Conservation (phyloP, 2,329 filamentous ascomycete species). For the Neobulgaria alba region DNA sequence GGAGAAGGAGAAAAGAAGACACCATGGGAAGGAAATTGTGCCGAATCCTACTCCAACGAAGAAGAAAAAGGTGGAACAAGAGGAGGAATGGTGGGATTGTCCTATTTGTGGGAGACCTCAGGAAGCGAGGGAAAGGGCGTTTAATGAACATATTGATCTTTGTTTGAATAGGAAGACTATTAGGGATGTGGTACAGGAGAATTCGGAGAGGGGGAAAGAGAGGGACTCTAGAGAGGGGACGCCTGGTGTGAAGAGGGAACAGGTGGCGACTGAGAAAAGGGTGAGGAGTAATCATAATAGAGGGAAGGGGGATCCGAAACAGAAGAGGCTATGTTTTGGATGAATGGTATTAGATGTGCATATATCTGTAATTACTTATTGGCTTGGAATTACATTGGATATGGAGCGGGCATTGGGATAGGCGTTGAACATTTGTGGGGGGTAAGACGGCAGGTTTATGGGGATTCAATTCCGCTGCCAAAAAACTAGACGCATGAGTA, state of each 20-base stretch:
- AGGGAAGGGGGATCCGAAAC: conserved; percentile 13
- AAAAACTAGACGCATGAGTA: too few species aligned
- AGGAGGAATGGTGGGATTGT: conserved; percentile 64
- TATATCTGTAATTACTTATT: conserved; percentile 1
- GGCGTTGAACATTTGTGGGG: too few species aligned
- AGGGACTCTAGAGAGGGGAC: too few species aligned
- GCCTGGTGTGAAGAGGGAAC: conserved; percentile 10
- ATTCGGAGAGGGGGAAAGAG: conserved; percentile 6
- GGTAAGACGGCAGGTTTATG: too few species aligned
- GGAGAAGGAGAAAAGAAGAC: conserved; percentile 27
- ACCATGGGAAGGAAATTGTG: conserved; percentile 44
- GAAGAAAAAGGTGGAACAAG: conserved; percentile 24
- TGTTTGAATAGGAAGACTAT: conserved; percentile 85
- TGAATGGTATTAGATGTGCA: conserved; percentile 5
- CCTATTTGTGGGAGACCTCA: conserved; percentile 80
- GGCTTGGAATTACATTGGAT: too few species aligned
- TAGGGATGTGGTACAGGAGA: conserved; percentile 64
- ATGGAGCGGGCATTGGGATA: too few species aligned
- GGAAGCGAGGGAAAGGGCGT: conserved; percentile 60
- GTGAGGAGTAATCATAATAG: conserved; percentile 7
- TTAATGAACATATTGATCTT: conserved; percentile 89
- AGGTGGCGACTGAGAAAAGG: conserved; percentile 14
- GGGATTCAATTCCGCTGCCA: too few species aligned
- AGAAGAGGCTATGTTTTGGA: conserved; percentile 16
- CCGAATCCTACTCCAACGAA: conserved; percentile 34